A percentile compares a stretch with the other conserved stretches of the same genome.
These are phyloP conservation scores for Lepidium sativum DNA, from an alignment of 345 rosid genomes.

Conservation along the genomic window DNA sequence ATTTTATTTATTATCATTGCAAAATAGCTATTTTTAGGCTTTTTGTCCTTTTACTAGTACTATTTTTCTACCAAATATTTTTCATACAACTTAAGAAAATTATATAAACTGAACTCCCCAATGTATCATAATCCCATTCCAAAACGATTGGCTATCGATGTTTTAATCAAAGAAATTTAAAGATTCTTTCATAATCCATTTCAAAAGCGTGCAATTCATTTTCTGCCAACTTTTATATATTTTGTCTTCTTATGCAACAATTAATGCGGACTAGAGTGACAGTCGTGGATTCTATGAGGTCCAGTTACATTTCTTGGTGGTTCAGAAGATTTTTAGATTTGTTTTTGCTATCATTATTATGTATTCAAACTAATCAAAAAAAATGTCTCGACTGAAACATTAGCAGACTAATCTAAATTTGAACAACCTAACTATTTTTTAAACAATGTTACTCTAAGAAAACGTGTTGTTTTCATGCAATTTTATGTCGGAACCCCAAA, in stretches of 20 bases:
- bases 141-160: conserved; percentile 4
- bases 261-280: conserved; percentile 21
- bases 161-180: background rate
- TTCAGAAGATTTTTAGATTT: conserved; percentile 7
- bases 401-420: too few species aligned
- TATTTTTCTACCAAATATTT: too few species aligned
- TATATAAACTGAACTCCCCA: too few species aligned
- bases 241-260: conserved; percentile 8
- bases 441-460: too few species aligned
- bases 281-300: conserved; percentile 31
- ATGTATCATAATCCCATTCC: background rate
- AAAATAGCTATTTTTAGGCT: too few species aligned
- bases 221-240: background rate
- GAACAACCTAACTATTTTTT: too few species aligned
- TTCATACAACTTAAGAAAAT: too few species aligned
- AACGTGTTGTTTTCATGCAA: too few species aligned
- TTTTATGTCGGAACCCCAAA: background rate
- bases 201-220: conserved; percentile 6
- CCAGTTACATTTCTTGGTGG: conserved; percentile 25
- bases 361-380: too few species aligned
- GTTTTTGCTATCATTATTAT: background rate
- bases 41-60: too few species aligned
- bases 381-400: background rate
- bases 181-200: conserved; percentile 3
- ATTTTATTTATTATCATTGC: too few species aligned